A percentile compares a stretch with the other conserved stretches of the same genome.
Conservation (phyloP, 371 early-diverging fungal genomes). For the Apophysomyces variabilis region DNA sequence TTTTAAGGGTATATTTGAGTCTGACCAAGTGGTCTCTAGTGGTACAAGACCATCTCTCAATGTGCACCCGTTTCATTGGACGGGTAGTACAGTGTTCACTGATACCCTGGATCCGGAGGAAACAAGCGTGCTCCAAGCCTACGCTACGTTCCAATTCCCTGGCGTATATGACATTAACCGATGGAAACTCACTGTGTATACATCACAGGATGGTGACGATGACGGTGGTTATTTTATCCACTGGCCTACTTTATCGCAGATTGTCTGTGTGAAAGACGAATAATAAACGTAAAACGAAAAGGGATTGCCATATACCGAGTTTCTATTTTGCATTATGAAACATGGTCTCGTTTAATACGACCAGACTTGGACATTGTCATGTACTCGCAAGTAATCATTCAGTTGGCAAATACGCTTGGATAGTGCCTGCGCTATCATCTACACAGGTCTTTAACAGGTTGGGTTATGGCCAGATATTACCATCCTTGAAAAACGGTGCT, state of each 20-base stretch:
- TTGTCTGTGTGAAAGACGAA: background rate
- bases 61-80: constrained; percentile 63
- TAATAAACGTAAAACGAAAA: background rate
- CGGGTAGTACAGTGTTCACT: constrained; percentile 59
- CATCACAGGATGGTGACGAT: constrained; percentile 12
- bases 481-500: no score
- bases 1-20: background rate
- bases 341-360: no score
- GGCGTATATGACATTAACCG: constrained; percentile 79
- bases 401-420: no score
- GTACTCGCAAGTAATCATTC: no score
- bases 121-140: constrained; percentile 41
- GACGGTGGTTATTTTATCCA: background rate
- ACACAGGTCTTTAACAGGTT: no score
- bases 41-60: constrained; percentile 38
- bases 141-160: constrained; percentile 61
- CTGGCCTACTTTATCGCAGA: constrained; percentile 1
- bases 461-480: no score
- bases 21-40: constrained; percentile 3
- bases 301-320: no score
- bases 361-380: no score
- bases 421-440: no score
- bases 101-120: constrained; percentile 62
- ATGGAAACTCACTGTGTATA: constrained; percentile 65
- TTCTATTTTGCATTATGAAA: no score